Evolutionary conservation across 495 filamentous ascomycete species (phyloP).

Genomic region (Tuber aestivum): DNA sequence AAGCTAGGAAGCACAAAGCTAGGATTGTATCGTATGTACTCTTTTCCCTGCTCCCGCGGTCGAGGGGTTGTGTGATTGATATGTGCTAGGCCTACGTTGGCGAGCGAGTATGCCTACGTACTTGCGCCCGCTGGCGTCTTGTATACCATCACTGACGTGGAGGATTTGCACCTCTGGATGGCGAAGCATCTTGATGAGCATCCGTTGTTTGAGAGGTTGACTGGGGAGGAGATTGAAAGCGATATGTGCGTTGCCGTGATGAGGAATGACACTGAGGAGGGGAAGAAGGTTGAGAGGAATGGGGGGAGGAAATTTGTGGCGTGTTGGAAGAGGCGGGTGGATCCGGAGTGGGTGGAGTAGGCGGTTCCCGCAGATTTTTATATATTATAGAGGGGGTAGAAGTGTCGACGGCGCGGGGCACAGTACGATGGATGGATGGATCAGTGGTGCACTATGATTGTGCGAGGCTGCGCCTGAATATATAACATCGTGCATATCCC

Average conservation of each 20-base stretch:
- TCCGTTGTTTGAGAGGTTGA: conserved; percentile 59
- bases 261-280: conserved; percentile 85
- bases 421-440: neutral
- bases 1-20: conserved; percentile 92
- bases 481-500: neutral
- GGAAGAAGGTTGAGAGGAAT: conserved; percentile 92
- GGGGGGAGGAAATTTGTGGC: conserved; percentile 81
- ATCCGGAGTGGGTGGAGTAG: conserved; percentile 60
- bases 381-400: neutral
- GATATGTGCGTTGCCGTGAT: conserved; percentile 78
- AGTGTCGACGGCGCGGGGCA: no score
- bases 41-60: neutral
- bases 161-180: conserved; percentile 92
- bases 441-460: neutral
- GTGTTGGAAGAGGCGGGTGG: conserved; percentile 70
- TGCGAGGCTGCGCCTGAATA: neutral
- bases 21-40: conserved; percentile 64
- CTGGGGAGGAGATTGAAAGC: conserved; percentile 59
- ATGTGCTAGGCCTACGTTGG: conserved; percentile 56
- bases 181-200: conserved; percentile 71
- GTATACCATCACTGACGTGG: conserved; percentile 96
- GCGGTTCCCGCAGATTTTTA: conserved; percentile 23
- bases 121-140: conserved; percentile 74
- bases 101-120: conserved; percentile 88
- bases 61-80: conserved; percentile 5